These are phyloP conservation scores for Meripilus lineatus DNA, from an alignment of 1,284 basidiomycete genomes.

Conservation along the genomic window DNA sequence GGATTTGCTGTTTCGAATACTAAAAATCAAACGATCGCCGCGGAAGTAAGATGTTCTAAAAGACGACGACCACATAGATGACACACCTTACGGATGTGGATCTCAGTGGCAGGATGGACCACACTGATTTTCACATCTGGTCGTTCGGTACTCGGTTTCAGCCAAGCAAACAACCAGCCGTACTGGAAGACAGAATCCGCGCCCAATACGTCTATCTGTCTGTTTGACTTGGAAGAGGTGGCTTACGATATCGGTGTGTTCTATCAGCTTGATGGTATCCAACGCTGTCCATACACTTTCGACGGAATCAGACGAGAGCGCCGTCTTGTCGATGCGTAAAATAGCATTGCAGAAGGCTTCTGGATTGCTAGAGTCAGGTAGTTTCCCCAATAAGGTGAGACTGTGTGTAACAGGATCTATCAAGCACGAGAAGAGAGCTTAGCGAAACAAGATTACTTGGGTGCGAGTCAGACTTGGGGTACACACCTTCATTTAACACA, in stretches of 20 bases:
- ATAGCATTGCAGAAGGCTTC: constrained; percentile 39
- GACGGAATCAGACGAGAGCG: constrained; percentile 36
- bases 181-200: constrained; percentile 24
- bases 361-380: constrained; percentile 20
- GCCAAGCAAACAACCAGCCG: constrained; percentile 42
- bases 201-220: not conserved
- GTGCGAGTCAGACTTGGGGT: not conserved
- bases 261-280: constrained; percentile 31
- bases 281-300: constrained; percentile 21
- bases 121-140: constrained; percentile 63
- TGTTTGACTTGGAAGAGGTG: not conserved
- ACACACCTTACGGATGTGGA: constrained; percentile 72
- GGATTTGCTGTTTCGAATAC: constrained; percentile 74
- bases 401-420: constrained; percentile 48
- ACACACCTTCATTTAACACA: constrained; percentile 52
- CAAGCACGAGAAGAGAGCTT: not conserved
- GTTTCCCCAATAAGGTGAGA: constrained; percentile 39
- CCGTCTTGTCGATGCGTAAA: constrained; percentile 55
- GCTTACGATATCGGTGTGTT: constrained; percentile 44
- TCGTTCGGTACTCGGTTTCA: constrained; percentile 25
- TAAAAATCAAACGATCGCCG: constrained; percentile 26
- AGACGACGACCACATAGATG: not conserved
- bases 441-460: not conserved
- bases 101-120: constrained; percentile 79
- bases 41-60: constrained; percentile 1